phyloP scores from a whole-genome alignment of 2,329 filamentous ascomycete species.

The Colletotrichum orbiculare region DNA sequence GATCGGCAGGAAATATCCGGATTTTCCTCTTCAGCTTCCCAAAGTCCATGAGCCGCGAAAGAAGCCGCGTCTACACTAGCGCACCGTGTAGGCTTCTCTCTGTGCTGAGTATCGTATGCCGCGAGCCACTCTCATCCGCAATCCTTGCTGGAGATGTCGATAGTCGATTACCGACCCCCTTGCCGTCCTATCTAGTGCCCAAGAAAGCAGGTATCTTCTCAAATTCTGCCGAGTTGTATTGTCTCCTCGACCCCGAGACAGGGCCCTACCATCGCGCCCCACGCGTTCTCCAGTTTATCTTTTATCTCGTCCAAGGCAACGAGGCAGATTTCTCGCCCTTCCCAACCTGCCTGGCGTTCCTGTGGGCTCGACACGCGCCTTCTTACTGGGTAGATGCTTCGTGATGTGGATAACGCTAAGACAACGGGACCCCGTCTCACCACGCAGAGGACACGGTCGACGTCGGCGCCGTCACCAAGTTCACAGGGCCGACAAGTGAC shows the following conservation, averaged over 20 bases:
- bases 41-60: background rate
- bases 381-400: constrained; percentile 24
- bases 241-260: constrained; percentile 26
- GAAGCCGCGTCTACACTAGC: constrained; percentile 14
- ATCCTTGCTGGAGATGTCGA: constrained; percentile 18
- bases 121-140: constrained; percentile 7
- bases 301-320: constrained; percentile 32
- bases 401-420: constrained; percentile 23
- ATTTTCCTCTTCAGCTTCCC: constrained; percentile 13
- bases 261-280: constrained; percentile 32
- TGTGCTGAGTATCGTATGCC: background rate
- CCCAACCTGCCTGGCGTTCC: constrained; percentile 26
- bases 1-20: constrained; percentile 33
- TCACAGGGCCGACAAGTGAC: constrained; percentile 10
- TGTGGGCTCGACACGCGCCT: constrained; percentile 12
- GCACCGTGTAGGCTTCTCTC: background rate
- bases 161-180: constrained; percentile 23
- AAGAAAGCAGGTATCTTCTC: constrained; percentile 3
- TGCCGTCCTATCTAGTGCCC: constrained; percentile 2
- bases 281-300: constrained; percentile 35
- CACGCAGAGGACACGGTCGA: background rate
- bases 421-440: constrained; percentile 15
- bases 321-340: constrained; percentile 9
- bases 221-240: background rate
- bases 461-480: background rate